A percentile compares a stretch with the other conserved stretches of the same genome.
These are phyloP conservation scores for Chlamydomonas urium DNA, from an alignment of 139 green algal species.

Conservation along the genomic window DNA sequence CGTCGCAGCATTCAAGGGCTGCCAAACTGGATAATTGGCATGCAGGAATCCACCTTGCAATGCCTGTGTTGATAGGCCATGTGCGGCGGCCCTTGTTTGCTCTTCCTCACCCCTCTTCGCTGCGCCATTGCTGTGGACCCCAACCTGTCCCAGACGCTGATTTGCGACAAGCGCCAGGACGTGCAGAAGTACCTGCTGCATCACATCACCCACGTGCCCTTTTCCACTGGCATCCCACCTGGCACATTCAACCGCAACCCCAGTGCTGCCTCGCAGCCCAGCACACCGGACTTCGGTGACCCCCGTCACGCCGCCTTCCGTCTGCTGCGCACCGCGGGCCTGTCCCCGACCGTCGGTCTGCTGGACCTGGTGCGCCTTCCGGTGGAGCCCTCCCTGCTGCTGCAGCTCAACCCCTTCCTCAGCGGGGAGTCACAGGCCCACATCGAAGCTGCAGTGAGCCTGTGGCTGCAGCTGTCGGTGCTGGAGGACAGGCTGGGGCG, in stretches of 20 bases:
- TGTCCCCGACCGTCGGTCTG: background rate
- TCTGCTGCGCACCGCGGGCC: background rate
- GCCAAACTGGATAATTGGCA: constrained; percentile 5
- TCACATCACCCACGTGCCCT: constrained; percentile 7
- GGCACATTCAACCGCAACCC: background rate
- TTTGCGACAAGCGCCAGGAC: background rate
- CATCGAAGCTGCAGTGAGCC: constrained; percentile 14
- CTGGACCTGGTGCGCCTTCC: constrained; percentile 20
- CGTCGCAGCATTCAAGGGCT: background rate
- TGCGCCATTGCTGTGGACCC: background rate
- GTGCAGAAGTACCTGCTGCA: background rate
- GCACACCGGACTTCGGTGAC: background rate
- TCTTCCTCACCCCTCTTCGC: background rate
- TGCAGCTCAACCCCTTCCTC: constrained; percentile 5
- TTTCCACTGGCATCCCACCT: background rate
- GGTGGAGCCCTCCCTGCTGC: background rate
- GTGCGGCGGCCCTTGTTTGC: background rate
- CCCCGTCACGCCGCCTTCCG: constrained; percentile 17
- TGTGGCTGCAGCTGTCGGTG: constrained; percentile 62
- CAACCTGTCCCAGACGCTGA: background rate
- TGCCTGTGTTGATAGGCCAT: background rate
- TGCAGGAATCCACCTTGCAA: background rate
- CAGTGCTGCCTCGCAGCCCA: background rate
- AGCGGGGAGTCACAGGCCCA: background rate
- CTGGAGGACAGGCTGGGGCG: constrained; percentile 51